A percentile compares a stretch with the other conserved stretches of the same genome.
These are phyloP conservation scores for grape (Vitis vinifera) DNA, from an alignment of 164 flowering plant genomes.

Conservation along the genomic window ASM3070453v1 NC_081822.1:36518501-36519000, in stretches of 20 bases:
- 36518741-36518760: constrained; percentile 74
- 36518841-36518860: constrained; percentile 72
- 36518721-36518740: constrained; percentile 44
- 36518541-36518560: too few species aligned
- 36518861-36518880: constrained; percentile 64
- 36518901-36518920: constrained; percentile 64
- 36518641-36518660: constrained; percentile 68
- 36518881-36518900: constrained; percentile 77
- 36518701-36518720: constrained; percentile 49
- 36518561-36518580: too few species aligned
- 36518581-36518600: constrained; percentile 64
- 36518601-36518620: constrained; percentile 71
- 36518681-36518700: constrained; percentile 64
- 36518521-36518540: too few species aligned
- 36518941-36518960: constrained; percentile 64
- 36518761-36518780: constrained; percentile 67
- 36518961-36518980: constrained; percentile 65
- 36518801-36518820: constrained; percentile 75
- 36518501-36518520: too few species aligned
- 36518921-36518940: constrained; percentile 69
- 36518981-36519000: constrained; percentile 74
- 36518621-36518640: constrained; percentile 90
- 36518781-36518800: constrained; percentile 67
- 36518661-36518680: constrained; percentile 62
- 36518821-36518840: constrained; percentile 78